Evolutionary conservation across 495 filamentous ascomycete species (phyloP).

Genomic region (Neurospora sp.): DNA sequence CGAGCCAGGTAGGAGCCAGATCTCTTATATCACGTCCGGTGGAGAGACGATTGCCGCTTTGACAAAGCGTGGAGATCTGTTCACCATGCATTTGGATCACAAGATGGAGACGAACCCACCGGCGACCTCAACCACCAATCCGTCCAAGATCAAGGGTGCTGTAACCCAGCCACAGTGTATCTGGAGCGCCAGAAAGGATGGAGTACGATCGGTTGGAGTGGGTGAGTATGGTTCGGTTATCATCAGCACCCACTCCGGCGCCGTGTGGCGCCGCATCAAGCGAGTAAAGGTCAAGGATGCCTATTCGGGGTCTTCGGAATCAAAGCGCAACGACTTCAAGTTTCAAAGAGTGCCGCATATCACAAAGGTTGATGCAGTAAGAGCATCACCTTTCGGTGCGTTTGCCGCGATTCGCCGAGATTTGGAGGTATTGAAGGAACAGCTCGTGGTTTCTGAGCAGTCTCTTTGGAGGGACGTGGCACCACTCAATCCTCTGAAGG

Average conservation of each 20-base stretch:
- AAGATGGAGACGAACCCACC: constrained; percentile 49
- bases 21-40: constrained; percentile 67
- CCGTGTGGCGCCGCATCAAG: constrained; percentile 80
- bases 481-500: constrained; percentile 53
- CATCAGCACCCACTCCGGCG: constrained; percentile 82
- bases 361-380: constrained; percentile 70
- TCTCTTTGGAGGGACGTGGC: constrained; percentile 66
- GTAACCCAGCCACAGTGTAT: constrained; percentile 65
- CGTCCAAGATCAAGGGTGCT: constrained; percentile 70
- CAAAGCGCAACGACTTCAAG: constrained; percentile 76
- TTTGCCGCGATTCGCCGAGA: constrained; percentile 84
- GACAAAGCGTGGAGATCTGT: constrained; percentile 74
- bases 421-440: constrained; percentile 67
- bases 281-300: constrained; percentile 70
- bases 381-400: constrained; percentile 78
- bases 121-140: constrained; percentile 75
- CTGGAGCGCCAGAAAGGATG: constrained; percentile 81
- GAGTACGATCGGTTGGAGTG: constrained; percentile 75
- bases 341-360: constrained; percentile 82
- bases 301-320: constrained; percentile 37
- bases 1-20: constrained; percentile 49
- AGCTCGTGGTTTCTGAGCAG: constrained; percentile 53
- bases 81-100: constrained; percentile 62
- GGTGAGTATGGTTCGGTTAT: constrained; percentile 93
- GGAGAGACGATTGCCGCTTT: constrained; percentile 86